Evolutionary conservation across 2,329 filamentous ascomycete genomes (phyloP).

Genomic region (Phaeosphaeriaceae sp.): DNA sequence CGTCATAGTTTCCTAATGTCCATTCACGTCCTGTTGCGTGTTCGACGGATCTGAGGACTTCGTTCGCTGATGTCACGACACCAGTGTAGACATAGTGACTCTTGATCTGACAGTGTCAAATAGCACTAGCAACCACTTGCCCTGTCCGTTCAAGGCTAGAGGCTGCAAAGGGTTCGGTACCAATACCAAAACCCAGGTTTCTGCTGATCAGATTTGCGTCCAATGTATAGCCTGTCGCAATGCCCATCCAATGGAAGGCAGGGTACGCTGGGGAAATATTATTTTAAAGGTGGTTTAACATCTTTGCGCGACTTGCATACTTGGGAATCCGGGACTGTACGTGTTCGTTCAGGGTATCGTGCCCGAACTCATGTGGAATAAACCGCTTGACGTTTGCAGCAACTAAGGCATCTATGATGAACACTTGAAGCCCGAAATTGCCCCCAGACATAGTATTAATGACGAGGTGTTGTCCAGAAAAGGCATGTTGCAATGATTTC

Average conservation of each 20-base stretch:
- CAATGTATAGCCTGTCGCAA: constrained; percentile 44
- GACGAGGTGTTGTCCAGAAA: constrained; percentile 48
- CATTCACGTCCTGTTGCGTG: constrained; percentile 35
- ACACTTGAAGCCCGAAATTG: constrained; percentile 29
- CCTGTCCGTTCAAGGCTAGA: constrained; percentile 44
- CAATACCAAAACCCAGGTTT: constrained; percentile 46
- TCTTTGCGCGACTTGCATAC: constrained; percentile 32
- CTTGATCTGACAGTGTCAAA: constrained; percentile 40
- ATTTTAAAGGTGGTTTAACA: constrained; percentile 37
- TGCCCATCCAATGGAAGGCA: constrained; percentile 42
- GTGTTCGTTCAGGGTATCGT: constrained; percentile 38
- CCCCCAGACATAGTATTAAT: constrained; percentile 42
- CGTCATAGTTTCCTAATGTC: constrained; percentile 38
- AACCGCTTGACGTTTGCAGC: constrained; percentile 49
- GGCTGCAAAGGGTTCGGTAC: constrained; percentile 44
- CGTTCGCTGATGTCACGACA: constrained; percentile 38
- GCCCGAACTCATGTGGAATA: constrained; percentile 53
- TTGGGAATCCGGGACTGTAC: constrained; percentile 41
- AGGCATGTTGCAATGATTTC: constrained; percentile 35
- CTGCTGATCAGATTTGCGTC: constrained; percentile 41
- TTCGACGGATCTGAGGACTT: constrained; percentile 40
- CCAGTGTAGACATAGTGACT: constrained; percentile 48
- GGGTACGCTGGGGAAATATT: constrained; percentile 7
- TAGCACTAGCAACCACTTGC: constrained; percentile 29
- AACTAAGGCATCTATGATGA: constrained; percentile 49